phyloP scores from a whole-genome alignment of 2,329 filamentous ascomycete species.

The Zelopaecilomyces penicillatus region DNA sequence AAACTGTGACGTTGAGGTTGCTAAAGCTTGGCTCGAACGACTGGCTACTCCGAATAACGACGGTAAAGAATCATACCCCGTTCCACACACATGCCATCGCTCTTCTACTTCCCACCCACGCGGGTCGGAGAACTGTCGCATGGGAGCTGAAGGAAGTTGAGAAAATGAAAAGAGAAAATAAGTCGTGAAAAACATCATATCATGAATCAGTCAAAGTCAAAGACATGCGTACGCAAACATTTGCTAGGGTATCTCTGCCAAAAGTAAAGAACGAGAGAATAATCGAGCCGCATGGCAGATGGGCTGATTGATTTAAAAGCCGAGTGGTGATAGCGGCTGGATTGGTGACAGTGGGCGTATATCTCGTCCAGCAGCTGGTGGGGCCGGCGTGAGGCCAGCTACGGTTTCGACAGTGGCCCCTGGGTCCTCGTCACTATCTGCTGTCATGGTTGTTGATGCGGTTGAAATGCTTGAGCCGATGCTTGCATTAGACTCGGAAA shows the following conservation, averaged over 20 bases:
- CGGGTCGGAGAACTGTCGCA: too few species aligned
- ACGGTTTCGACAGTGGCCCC: not conserved
- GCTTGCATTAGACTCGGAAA: slow-evolving; percentile 35
- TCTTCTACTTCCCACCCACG: too few species aligned
- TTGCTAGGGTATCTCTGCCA: slow-evolving; percentile 9
- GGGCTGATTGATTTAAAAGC: slow-evolving; percentile 34
- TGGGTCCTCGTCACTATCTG: slow-evolving; percentile 29
- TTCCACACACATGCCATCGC: too few species aligned
- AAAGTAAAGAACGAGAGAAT: slow-evolving; percentile 1
- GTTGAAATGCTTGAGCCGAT: slow-evolving; percentile 34
- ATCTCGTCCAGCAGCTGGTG: slow-evolving; percentile 24
- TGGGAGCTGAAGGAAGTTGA: not conserved
- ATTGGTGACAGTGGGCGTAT: slow-evolving; percentile 55
- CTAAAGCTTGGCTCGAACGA: too few species aligned
- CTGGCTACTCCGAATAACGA: too few species aligned
- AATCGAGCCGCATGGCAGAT: slow-evolving; percentile 18
- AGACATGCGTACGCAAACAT: not conserved
- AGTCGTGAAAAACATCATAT: slow-evolving; percentile 27
- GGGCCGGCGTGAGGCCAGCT: slow-evolving; percentile 12
- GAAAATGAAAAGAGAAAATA: slow-evolving; percentile 7
- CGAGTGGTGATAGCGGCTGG: slow-evolving; percentile 55
- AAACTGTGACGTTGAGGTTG: too few species aligned
- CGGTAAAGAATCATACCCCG: too few species aligned
- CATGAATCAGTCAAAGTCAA: slow-evolving; percentile 19
- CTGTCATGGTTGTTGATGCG: slow-evolving; percentile 38